A percentile compares a stretch with the other conserved stretches of the same genome.
These are phyloP conservation scores for Leishmania turanica DNA, from an alignment of 208 protist species.

Conservation along the genomic window DNA sequence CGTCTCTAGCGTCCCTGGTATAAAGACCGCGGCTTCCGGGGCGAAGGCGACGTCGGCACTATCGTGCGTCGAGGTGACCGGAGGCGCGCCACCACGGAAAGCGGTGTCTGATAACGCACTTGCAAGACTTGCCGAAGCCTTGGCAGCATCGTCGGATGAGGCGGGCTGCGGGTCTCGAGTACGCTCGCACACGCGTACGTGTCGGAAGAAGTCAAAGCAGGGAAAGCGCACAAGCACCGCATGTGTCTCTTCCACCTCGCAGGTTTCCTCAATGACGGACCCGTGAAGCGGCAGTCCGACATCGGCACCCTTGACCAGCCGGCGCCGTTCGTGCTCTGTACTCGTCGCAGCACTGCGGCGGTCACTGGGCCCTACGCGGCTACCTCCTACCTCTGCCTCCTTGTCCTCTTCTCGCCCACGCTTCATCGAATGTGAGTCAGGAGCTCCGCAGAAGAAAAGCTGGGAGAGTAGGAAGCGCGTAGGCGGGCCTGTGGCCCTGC, in stretches of 20 bases:
- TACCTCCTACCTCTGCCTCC: not conserved
- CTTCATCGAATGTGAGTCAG: not conserved
- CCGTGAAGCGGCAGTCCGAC: slow-evolving; percentile 9
- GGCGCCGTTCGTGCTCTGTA: not conserved
- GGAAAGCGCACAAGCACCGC: slow-evolving; percentile 75
- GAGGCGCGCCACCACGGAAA: not conserved
- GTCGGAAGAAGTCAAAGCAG: slow-evolving; percentile 80
- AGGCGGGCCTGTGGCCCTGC: no score
- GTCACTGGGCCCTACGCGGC: not conserved
- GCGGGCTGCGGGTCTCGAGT: no score
- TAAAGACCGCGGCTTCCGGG: slow-evolving; percentile 42
- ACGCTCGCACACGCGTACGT: slow-evolving; percentile 77
- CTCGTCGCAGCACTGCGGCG: not conserved
- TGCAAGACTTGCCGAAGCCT: not conserved
- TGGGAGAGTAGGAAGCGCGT: not conserved
- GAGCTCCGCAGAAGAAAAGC: not conserved
- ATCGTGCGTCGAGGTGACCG: not conserved
- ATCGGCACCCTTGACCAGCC: slow-evolving; percentile 10
- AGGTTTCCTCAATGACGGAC: slow-evolving; percentile 49
- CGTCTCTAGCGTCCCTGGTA: slow-evolving; percentile 43
- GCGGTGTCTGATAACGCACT: not conserved
- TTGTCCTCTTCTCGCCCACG: not conserved
- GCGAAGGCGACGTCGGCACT: slow-evolving; percentile 18
- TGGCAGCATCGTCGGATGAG: not conserved
- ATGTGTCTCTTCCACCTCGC: slow-evolving; percentile 42